phyloP scores from a whole-genome alignment of 768 basidiomycete species.

The Gyrodon lividus region DNA sequence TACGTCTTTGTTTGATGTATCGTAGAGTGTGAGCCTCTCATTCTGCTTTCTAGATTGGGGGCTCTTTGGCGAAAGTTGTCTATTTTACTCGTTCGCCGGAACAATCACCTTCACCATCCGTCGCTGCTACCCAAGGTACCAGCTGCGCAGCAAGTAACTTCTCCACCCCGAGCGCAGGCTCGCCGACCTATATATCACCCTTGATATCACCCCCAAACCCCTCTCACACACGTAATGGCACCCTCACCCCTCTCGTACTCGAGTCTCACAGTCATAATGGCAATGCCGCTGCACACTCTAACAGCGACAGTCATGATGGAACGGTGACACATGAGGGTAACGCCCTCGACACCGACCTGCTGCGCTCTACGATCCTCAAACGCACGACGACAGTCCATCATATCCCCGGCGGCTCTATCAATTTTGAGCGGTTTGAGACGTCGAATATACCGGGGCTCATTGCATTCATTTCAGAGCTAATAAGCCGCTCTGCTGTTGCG shows the following conservation, averaged over 20 bases:
- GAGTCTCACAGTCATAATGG: conserved; percentile 44
- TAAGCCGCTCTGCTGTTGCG: conserved; percentile 77
- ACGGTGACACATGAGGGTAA: conserved; percentile 21
- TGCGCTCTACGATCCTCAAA: conserved; percentile 66
- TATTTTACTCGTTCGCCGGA: conserved; percentile 96
- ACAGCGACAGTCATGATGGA: conserved; percentile 19
- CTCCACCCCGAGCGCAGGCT: conserved; percentile 37
- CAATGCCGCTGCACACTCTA: conserved; percentile 18
- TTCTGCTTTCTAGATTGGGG: conserved; percentile 70
- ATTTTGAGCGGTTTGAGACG: conserved; percentile 97
- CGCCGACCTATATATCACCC: conserved; percentile 28
- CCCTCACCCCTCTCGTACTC: conserved; percentile 80
- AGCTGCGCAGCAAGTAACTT: conserved; percentile 46
- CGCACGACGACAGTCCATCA: conserved; percentile 59
- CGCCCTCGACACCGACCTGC: conserved; percentile 40
- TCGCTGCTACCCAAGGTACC: conserved; percentile 59
- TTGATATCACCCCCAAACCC: conserved; percentile 25
- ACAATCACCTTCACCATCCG: conserved; percentile 75
- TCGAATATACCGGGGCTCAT: conserved; percentile 82
- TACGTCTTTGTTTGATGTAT: conserved; percentile 43
- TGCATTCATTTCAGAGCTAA: conserved; percentile 82
- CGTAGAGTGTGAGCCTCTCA: background rate
- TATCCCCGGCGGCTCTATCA: conserved; percentile 94
- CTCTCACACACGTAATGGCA: conserved; percentile 53
- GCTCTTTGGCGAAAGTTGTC: conserved; percentile 95